These are phyloP conservation scores for Comarum palustre DNA, from an alignment of 306 rosid species.

Conservation along the genomic window DNA sequence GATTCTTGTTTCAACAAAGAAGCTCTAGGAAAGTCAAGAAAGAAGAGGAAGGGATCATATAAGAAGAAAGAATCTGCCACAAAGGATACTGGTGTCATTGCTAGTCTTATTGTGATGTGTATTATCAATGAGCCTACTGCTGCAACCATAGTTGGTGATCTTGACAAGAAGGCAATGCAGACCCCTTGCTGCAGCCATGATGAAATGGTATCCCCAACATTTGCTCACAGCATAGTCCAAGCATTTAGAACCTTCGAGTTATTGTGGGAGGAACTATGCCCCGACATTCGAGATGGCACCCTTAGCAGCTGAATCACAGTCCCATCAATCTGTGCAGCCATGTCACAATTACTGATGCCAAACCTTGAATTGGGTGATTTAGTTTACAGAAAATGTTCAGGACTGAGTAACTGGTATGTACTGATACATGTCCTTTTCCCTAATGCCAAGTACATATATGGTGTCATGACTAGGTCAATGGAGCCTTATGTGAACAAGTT, in stretches of 20 bases:
- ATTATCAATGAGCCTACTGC: no score
- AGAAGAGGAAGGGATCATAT: constrained; percentile 7
- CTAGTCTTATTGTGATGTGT: no score
- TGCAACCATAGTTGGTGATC: no score
- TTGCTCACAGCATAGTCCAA: constrained; percentile 78
- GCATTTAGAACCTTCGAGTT: constrained; percentile 74
- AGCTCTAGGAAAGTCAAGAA: constrained; percentile 1
- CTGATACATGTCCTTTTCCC: constrained; percentile 79
- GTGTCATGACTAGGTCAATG: constrained; percentile 94
- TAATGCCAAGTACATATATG: constrained; percentile 66
- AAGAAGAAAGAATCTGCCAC: neutral
- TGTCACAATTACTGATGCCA: constrained; percentile 68
- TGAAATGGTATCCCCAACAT: constrained; percentile 60
- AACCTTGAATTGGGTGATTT: constrained; percentile 69
- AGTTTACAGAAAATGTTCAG: constrained; percentile 45
- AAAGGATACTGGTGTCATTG: no score
- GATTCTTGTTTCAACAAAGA: constrained; percentile 1
- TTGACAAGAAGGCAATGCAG: no score
- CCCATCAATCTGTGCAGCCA: constrained; percentile 50
- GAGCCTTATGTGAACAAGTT: constrained; percentile 68
- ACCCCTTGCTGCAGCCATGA: no score
- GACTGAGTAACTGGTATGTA: constrained; percentile 78
- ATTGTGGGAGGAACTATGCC: constrained; percentile 71
- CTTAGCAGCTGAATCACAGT: constrained; percentile 46
- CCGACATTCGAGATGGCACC: constrained; percentile 60